Conservation (phyloP, 2,329 filamentous ascomycete genomes). For the Pseudogymnoascus sp. region DNA sequence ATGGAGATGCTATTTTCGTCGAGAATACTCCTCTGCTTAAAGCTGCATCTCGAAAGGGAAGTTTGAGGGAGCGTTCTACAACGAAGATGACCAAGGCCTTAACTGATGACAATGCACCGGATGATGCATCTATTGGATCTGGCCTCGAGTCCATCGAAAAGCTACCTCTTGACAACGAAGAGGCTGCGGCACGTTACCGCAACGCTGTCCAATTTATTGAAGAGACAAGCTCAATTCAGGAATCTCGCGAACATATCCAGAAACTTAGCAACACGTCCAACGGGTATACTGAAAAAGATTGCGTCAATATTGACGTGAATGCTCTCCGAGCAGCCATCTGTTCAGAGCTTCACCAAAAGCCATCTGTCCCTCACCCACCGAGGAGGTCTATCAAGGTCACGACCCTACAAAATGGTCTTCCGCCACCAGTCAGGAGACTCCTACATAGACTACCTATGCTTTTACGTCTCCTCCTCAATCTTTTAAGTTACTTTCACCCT, state of each 20-base stretch:
- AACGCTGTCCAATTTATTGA: constrained; percentile 35
- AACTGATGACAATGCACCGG: constrained; percentile 33
- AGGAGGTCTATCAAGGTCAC: constrained; percentile 41
- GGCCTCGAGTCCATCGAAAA: constrained; percentile 35
- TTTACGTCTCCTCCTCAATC: constrained; percentile 39
- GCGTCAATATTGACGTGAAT: constrained; percentile 34
- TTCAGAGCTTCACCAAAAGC: constrained; percentile 39
- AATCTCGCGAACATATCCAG: constrained; percentile 28
- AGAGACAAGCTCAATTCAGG: constrained; percentile 33
- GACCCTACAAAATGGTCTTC: constrained; percentile 37
- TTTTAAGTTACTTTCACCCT: constrained; percentile 46
- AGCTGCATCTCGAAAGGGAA: constrained; percentile 33
- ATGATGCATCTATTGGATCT: constrained; percentile 30
- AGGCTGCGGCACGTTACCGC: constrained; percentile 37
- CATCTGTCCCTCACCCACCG: constrained; percentile 45
- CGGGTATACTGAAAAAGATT: constrained; percentile 24
- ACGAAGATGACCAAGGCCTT: constrained; percentile 28
- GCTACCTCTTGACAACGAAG: constrained; percentile 37
- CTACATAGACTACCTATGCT: constrained; percentile 44
- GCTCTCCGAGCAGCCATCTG: constrained; percentile 44
- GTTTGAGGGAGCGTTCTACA: constrained; percentile 13
- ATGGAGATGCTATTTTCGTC: constrained; percentile 36
- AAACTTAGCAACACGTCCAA: constrained; percentile 14
- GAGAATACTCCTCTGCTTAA: constrained; percentile 39
- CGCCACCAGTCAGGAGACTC: constrained; percentile 36